Evolutionary conservation across 192 early-diverging fungal genomes (phyloP), one percentile per base, ranked within the genome.

Genomic region (Funneliformis mosseae): DNA sequence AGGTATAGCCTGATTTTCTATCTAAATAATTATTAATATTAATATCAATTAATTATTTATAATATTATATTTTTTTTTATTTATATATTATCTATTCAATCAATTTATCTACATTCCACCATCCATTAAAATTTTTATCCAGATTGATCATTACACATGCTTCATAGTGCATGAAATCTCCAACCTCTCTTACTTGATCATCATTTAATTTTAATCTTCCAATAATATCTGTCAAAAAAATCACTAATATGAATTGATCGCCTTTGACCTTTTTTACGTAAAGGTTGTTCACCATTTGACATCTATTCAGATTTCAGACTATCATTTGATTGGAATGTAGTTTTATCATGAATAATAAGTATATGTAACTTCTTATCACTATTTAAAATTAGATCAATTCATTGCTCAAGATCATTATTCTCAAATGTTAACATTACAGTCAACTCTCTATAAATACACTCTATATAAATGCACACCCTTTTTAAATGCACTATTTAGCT

Each of bases 311-410:
- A 42, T 14, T 28, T 71, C 11, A 43, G 5, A 14, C 63, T 77
- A 23, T 83, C 70, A 74, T 83, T 79, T 60, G 60, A 33, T 50
- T 72, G 38, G 39, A 79, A 79, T n/a, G 71, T 79, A 43, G 38
- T 70, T 64, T 83, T 71, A 48, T 83, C 70, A 45, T 79, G 71
- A 33, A 61, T 83, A n/a, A 78, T 66, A 5, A 83, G 67, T 18
- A 83, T 50, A 10, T 78, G 18, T 10, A 55, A n/a, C 21, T 41
- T 59, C 28, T 59, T 71, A 21, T 38, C n/a, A 12, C 39, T 0
- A 18, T 66, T 60, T 42, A 78, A 48, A 14, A 38, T 18, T n/a
- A 33, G 38, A 39, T 68, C 27, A 8, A 41, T 68, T 68, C 27
- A 3, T 14, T 27, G 0, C 2, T 68, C 38, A 28, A 68, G 18